phyloP scores from a whole-genome alignment of 371 early-diverging fungal genomes.

The Mortierella sp. region DNA sequence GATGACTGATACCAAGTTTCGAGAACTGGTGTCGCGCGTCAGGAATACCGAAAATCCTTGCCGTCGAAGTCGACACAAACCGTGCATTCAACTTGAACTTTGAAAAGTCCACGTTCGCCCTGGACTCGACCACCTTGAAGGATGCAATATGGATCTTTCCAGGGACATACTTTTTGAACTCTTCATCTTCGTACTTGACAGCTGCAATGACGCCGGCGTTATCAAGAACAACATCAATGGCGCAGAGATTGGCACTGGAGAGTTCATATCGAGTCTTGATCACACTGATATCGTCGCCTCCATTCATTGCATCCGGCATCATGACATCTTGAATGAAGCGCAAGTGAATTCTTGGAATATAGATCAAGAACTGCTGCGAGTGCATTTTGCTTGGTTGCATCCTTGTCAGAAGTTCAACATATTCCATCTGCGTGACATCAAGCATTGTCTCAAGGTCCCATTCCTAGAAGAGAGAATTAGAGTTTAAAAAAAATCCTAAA shows the following conservation, averaged over 20 bases:
- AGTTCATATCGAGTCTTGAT: conserved; percentile 72
- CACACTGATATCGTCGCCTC: conserved; percentile 59
- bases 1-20: conserved; percentile 41
- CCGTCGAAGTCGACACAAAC: conserved; percentile 60
- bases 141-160: conserved; percentile 56
- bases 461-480: conserved; percentile 54
- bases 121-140: conserved; percentile 66
- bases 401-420: conserved; percentile 69
- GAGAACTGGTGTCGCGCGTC: conserved; percentile 57
- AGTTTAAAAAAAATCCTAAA: neutral
- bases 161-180: conserved; percentile 66
- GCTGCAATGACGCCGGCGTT: conserved; percentile 65
- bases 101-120: conserved; percentile 65
- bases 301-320: conserved; percentile 75
- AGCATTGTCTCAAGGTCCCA: conserved; percentile 77
- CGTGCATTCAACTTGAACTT: conserved; percentile 60
- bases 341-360: conserved; percentile 70
- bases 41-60: conserved; percentile 74
- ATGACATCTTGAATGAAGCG: conserved; percentile 84
- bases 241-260: conserved; percentile 71
- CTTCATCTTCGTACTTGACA: conserved; percentile 69
- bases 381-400: conserved; percentile 58
- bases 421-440: conserved; percentile 75
- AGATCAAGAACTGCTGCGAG: conserved; percentile 67
- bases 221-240: conserved; percentile 72